Percentiles rank a stretch among this genome's conserved stretches.
Evolutionary conservation across 345 rosid species (phyloP).

Genomic region (Lagerstroemia speciosa): DNA sequence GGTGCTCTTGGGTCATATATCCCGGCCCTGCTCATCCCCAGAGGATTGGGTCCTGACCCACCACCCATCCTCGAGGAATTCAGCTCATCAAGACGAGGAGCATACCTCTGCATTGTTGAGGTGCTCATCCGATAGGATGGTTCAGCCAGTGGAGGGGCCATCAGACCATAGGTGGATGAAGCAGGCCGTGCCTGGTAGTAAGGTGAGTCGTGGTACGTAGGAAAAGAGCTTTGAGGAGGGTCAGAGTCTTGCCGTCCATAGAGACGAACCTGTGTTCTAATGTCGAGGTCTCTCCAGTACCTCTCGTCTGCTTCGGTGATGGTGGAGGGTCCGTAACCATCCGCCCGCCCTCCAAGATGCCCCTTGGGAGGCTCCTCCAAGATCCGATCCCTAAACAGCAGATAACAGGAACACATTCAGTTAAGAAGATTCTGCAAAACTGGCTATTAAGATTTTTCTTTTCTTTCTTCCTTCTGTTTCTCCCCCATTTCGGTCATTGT

Average conservation of each 20-base stretch:
- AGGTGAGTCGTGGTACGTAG: conserved; percentile 10
- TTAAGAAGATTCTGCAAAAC: not conserved
- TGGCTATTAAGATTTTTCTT: not conserved
- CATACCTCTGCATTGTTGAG: conserved; percentile 50
- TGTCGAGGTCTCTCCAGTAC: conserved; percentile 14
- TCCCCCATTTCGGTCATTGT: not conserved
- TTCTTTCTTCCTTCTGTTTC: not conserved
- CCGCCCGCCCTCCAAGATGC: conserved; percentile 12
- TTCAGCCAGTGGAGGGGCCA: conserved; percentile 14
- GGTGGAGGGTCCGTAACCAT: conserved; percentile 23
- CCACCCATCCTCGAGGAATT: conserved; percentile 32
- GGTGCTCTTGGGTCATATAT: conserved; percentile 18
- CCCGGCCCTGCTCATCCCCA: conserved; percentile 12
- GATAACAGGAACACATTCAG: not conserved
- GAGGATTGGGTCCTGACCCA: conserved; percentile 27
- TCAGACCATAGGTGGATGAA: conserved; percentile 23
- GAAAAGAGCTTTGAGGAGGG: conserved; percentile 16
- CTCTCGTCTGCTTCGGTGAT: conserved; percentile 8
- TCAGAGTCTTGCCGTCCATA: conserved; percentile 25
- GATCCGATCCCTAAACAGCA: conserved; percentile 3
- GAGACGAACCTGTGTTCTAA: conserved; percentile 19
- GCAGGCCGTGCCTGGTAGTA: conserved; percentile 23
- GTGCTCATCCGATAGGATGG: conserved; percentile 25
- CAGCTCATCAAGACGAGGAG: conserved; percentile 50
- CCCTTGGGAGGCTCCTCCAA: conserved; percentile 20